A percentile compares a stretch with the other conserved stretches of the same genome.
Conservation (phyloP, 768 basidiomycete genomes). For the Tubosaeta sp. region DNA sequence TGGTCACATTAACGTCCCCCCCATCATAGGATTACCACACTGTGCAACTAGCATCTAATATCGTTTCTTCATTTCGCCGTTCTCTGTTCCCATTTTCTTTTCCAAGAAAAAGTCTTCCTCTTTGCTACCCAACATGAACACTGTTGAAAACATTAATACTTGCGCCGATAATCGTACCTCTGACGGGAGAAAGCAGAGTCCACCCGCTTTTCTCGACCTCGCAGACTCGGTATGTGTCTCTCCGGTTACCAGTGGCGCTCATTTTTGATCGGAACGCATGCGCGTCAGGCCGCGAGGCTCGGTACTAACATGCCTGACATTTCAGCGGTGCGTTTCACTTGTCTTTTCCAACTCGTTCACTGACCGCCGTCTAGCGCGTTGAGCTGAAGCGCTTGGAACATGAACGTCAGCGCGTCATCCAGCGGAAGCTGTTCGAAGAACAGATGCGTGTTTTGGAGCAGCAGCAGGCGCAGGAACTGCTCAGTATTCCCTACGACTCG, state of each 20-base stretch:
- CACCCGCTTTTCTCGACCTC: slow-evolving; percentile 89
- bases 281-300: slow-evolving; percentile 67
- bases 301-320: slow-evolving; percentile 86
- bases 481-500: slow-evolving; percentile 68
- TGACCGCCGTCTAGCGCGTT: slow-evolving; percentile 53
- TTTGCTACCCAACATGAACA: slow-evolving; percentile 59
- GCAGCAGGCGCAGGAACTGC: slow-evolving; percentile 83
- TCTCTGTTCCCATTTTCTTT: slow-evolving; percentile 49
- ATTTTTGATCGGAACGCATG: slow-evolving; percentile 3
- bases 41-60: slow-evolving; percentile 66
- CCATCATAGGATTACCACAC: slow-evolving; percentile 49
- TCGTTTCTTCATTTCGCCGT: slow-evolving; percentile 43
- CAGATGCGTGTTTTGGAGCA: slow-evolving; percentile 94
- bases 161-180: slow-evolving; percentile 68
- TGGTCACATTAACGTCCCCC: slow-evolving; percentile 17
- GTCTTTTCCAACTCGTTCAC: not conserved
- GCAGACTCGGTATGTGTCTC: slow-evolving; percentile 78
- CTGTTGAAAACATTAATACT: slow-evolving; percentile 65
- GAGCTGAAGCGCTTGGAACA: slow-evolving; percentile 84
- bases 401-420: slow-evolving; percentile 81
- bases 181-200: slow-evolving; percentile 79
- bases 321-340: slow-evolving; percentile 60
- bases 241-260: slow-evolving; percentile 5
- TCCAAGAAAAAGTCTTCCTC: slow-evolving; percentile 47
- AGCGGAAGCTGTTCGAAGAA: slow-evolving; percentile 91